Conservation (phyloP, 805 yeast genomes). For the Cyberlindnera suaveolens region DNA sequence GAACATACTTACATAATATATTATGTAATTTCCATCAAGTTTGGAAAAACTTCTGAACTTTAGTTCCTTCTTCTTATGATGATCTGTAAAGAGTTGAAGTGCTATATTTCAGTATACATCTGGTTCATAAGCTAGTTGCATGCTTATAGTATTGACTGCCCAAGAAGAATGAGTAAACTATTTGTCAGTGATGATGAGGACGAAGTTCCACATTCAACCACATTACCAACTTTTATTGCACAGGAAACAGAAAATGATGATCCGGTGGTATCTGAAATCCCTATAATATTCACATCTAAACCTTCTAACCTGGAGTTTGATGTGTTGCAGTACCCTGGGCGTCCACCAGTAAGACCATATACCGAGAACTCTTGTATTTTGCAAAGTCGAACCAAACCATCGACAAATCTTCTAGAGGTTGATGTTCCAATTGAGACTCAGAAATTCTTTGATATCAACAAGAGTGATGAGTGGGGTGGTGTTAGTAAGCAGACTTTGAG, state of each 20-base stretch:
- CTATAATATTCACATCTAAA: constrained; percentile 39
- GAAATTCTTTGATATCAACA: constrained; percentile 59
- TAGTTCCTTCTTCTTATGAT: too few species aligned
- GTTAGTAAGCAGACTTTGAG: constrained; percentile 55
- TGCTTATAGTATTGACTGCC: too few species aligned
- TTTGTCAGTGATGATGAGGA: constrained; percentile 19
- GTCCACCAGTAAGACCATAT: constrained; percentile 39
- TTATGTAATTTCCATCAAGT: too few species aligned
- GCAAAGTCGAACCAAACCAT: constrained; percentile 49
- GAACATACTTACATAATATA: too few species aligned
- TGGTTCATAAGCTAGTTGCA: too few species aligned
- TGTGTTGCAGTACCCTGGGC: constrained; percentile 57
- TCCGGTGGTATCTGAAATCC: constrained; percentile 56
- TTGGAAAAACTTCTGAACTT: too few species aligned
- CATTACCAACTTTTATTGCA: constrained; percentile 2
- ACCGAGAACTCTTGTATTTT: constrained; percentile 28
- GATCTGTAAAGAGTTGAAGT: too few species aligned
- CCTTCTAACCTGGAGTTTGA: constrained; percentile 28
- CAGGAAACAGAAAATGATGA: constrained; percentile 25
- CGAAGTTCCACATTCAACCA: constrained; percentile 1
- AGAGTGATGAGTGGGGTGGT: constrained; percentile 59
- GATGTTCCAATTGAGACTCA: constrained; percentile 68
- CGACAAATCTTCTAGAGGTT: constrained; percentile 62
- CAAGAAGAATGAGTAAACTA: constrained; percentile 10
- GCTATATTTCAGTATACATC: too few species aligned